Evolutionary conservation across 2,329 filamentous ascomycete species (phyloP).

Genomic region (Epichloe glyceriae): DNA sequence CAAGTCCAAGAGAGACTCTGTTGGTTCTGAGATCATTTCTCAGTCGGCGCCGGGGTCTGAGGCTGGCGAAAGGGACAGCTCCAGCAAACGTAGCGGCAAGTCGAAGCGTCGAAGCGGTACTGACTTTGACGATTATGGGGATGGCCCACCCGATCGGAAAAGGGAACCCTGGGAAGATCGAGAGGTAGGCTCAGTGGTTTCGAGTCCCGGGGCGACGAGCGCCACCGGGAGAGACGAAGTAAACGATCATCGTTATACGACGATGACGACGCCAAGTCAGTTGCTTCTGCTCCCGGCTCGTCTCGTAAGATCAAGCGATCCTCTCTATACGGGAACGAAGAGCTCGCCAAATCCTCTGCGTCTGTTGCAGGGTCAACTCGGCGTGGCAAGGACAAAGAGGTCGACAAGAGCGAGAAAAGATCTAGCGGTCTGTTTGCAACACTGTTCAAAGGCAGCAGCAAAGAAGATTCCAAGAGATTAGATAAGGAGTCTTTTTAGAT

Average conservation of each 20-base stretch:
- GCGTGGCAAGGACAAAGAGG: conserved; percentile 26
- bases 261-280: conserved; percentile 34
- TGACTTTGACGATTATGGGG: conserved; percentile 20
- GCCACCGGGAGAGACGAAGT: conserved; percentile 20
- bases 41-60: conserved; percentile 24
- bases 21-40: conserved; percentile 18
- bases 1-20: conserved; percentile 23
- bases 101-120: conserved; percentile 23
- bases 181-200: conserved; percentile 37
- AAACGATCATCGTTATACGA: conserved; percentile 17
- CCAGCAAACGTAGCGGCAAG: conserved; percentile 27
- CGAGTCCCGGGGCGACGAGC: conserved; percentile 24
- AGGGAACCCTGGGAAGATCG: conserved; percentile 29
- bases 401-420: conserved; percentile 21
- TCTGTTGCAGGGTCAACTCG: conserved; percentile 20
- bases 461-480: conserved; percentile 9
- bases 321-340: conserved; percentile 29
- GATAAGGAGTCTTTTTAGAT: conserved; percentile 52
- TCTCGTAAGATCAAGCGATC: conserved; percentile 12
- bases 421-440: conserved; percentile 34
- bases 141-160: conserved; percentile 26
- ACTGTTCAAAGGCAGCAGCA: conserved; percentile 31
- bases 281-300: conserved; percentile 11
- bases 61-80: conserved; percentile 18
- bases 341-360: conserved; percentile 25